Evolutionary conservation across 192 early-diverging fungal species (phyloP).

Genomic region (Neocallimastix lanati): DNA sequence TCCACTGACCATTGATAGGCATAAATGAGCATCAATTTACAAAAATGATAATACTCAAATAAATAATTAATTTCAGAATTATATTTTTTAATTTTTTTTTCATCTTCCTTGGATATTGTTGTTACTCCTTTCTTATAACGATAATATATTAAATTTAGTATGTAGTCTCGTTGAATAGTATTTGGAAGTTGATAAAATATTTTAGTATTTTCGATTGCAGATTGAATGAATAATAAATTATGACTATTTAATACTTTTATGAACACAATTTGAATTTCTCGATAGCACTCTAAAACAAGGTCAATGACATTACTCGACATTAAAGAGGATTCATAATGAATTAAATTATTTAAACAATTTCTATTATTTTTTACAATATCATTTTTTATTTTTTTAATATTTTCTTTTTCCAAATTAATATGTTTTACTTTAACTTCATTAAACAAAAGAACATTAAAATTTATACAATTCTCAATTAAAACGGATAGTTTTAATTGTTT

Average conservation of each 20-base stretch:
- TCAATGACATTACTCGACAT: neutral
- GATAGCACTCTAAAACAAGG: neutral
- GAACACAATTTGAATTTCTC: neutral
- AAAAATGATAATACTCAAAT: neutral
- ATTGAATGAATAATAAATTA: neutral
- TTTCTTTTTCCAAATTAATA: neutral
- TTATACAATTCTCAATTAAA: neutral
- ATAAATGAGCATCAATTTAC: neutral
- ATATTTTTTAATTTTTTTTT: neutral
- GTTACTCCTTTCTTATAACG: neutral
- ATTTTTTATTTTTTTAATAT: neutral
- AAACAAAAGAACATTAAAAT: neutral
- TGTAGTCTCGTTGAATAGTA: neutral
- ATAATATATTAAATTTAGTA: neutral
- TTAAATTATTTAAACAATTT: neutral
- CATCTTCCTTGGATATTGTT: neutral
- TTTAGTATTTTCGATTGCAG: neutral
- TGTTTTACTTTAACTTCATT: neutral
- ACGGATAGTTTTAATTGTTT: neutral
- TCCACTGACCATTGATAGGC: neutral
- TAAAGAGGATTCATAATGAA: neutral
- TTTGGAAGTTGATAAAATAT: neutral
- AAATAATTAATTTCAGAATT: neutral
- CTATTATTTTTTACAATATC: neutral
- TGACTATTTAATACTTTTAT: neutral